Percentiles rank a stretch among this genome's conserved stretches.
phyloP scores from a whole-genome alignment of 1,284 basidiomycete genomes.

The Cutaneotrichosporon sp. region DNA sequence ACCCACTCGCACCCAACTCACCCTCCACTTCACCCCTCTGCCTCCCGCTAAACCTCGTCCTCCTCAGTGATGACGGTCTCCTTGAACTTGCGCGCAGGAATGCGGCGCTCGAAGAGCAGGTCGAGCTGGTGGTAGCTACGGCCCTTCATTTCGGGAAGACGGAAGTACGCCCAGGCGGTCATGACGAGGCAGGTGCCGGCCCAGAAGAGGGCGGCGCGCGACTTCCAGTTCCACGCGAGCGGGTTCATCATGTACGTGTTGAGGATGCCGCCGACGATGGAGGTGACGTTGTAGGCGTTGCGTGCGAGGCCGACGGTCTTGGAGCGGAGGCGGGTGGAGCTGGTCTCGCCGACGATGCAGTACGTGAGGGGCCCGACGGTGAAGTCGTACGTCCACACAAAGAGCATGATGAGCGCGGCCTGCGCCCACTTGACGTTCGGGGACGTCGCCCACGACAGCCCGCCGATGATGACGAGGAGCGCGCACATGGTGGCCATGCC shows the following conservation, averaged over 20 bases:
- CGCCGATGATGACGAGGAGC: conserved; percentile 55
- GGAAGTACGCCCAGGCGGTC: conserved; percentile 28
- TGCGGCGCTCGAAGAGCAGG: conserved; percentile 48
- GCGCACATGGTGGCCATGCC: conserved; percentile 53
- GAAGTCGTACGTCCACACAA: conserved; percentile 32
- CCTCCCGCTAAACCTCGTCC: conserved; percentile 6
- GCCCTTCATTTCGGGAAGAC: conserved; percentile 41
- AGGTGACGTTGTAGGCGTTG: conserved; percentile 52
- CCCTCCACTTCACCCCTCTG: neutral
- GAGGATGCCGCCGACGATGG: conserved; percentile 20
- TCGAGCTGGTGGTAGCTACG: conserved; percentile 54
- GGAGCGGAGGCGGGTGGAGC: conserved; percentile 53
- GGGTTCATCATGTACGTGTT: conserved; percentile 29
- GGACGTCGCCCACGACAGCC: conserved; percentile 22
- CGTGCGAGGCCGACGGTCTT: conserved; percentile 57
- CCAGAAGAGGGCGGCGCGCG: conserved; percentile 53
- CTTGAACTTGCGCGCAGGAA: conserved; percentile 49
- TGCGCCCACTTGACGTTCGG: conserved; percentile 19
- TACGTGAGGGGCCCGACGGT: conserved; percentile 29
- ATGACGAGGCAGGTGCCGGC: conserved; percentile 34
- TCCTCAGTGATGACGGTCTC: conserved; percentile 37
- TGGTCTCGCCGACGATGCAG: conserved; percentile 52
- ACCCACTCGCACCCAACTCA: no score
- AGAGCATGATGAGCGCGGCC: conserved; percentile 28
- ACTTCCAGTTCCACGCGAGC: conserved; percentile 26